Evolutionary conservation across 2,329 filamentous ascomycete species (phyloP).

Genomic region (Penicillium sp.): DNA sequence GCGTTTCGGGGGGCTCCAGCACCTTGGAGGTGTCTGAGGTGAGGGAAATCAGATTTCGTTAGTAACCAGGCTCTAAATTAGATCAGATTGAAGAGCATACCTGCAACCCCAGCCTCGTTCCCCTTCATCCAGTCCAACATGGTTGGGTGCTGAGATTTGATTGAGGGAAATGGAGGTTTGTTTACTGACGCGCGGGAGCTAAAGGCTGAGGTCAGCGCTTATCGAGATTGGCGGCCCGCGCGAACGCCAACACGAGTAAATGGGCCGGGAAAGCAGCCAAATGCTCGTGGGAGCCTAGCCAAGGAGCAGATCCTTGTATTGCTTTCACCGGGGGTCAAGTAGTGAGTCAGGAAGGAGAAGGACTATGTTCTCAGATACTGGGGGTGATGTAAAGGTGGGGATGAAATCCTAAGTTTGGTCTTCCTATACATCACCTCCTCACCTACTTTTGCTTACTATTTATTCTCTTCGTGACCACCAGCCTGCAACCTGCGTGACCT

Average conservation of each 20-base stretch:
- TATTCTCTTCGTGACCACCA: background rate
- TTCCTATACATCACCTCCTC: background rate
- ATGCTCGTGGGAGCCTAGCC: background rate
- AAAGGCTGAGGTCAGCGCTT: constrained; percentile 14
- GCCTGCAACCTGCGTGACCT: background rate
- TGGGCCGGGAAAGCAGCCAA: background rate
- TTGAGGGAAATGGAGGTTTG: constrained; percentile 32
- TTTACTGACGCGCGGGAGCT: constrained; percentile 32
- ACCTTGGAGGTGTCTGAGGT: constrained; percentile 52
- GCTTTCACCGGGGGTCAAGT: background rate
- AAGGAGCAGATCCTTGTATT: background rate
- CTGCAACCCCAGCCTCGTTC: constrained; percentile 22
- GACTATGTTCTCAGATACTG: background rate
- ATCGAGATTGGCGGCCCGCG: constrained; percentile 17
- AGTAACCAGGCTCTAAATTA: background rate
- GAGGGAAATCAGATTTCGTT: background rate
- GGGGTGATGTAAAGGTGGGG: background rate
- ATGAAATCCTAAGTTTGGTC: too few relatives aligned
- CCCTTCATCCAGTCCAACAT: constrained; percentile 33
- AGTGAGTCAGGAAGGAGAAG: background rate
- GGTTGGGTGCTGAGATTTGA: constrained; percentile 11
- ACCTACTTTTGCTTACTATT: background rate
- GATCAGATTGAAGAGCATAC: constrained; percentile 8
- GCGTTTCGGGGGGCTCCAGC: constrained; percentile 63
- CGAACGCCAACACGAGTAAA: background rate